phyloP scores from a whole-genome alignment of 257 asterid species.

The Capsicum baccatum region DNA sequence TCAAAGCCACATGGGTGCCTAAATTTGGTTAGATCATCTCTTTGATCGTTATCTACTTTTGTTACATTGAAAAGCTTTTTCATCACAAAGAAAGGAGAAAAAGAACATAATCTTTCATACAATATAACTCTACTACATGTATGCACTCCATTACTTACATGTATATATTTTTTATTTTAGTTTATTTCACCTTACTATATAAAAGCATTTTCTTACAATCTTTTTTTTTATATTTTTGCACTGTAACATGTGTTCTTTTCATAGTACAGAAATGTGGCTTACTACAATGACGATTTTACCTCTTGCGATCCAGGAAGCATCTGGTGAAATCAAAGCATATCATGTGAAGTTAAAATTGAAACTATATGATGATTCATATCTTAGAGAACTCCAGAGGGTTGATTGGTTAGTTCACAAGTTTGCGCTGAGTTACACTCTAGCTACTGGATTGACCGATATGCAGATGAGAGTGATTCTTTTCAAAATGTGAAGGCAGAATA shows the following conservation, averaged over 20 bases:
- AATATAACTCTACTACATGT: not conserved
- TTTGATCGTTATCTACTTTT: not conserved
- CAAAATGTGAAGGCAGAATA: conserved; percentile 85
- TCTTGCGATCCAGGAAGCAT: conserved; percentile 89
- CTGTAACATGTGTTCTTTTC: conserved; percentile 31
- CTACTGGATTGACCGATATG: conserved; percentile 97
- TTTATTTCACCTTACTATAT: not conserved
- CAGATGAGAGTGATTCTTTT: conserved; percentile 87
- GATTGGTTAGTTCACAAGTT: conserved; percentile 98
- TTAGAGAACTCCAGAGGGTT: conserved; percentile 83
- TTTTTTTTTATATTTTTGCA: not conserved
- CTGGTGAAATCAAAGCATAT: conserved; percentile 95
- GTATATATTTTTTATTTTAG: not conserved
- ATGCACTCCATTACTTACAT: not conserved
- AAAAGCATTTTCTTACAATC: not conserved
- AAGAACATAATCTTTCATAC: conserved; percentile 8
- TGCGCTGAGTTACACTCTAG: conserved; percentile 89
- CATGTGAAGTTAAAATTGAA: conserved; percentile 80
- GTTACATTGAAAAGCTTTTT: not conserved
- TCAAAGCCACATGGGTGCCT: conserved; percentile 88
- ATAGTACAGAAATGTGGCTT: conserved; percentile 92
- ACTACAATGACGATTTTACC: conserved; percentile 77
- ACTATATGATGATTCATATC: conserved; percentile 83
- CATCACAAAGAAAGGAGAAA: not conserved
- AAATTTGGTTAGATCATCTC: conserved; percentile 72